Base-by-base conservation (phyloP, 2,329 filamentous ascomycete species). In the Claviceps fusiformis region DNA sequence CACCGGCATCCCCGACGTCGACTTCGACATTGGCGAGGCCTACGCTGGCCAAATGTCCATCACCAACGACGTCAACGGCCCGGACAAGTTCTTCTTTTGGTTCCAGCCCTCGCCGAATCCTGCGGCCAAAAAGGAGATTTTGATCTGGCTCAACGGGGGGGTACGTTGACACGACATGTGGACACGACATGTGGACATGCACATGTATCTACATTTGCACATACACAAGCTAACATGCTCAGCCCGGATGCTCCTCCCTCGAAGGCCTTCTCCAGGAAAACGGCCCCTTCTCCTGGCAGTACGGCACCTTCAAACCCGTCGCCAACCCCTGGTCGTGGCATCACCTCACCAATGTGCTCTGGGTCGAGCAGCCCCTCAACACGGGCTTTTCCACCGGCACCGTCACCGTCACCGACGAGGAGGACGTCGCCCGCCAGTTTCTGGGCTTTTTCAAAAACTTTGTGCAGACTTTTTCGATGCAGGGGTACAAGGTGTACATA, bases 371-470 rank as follows among this genome's bases (percentile, higher is more conserved):
- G 64, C 83, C 81, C 5, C 70, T 81, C 13, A 76, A 75, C 39
- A 86, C 85, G 0, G 87, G 87, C 13, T 91, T 87, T 66, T 79
- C 82, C 0, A 76, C 80, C 39, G 86, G 86, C 24, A 78, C 70
- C 0, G 75, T 81, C 3, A 86, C 78, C 0, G 85, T 85, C 10
- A 80, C 73, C 3, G 79, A 76, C 61, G 82, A 89, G 60, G 77
- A 81, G 31, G 85, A 89, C 59, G 75, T 85, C 1, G 85, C 85
- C 0, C 69, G 71, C 15, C 79, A 91, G 61, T 89, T 92, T 65
- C 73, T 86, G 15, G 85, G 85, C 52, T 93, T 89, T 70, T 90
- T 82, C 76, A 83, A 84, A 70, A 89, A 89, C 70, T 90, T 89
- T 61, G 71, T 89, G 56, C 74, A 87, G 41, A 82, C 82, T 0